Evolutionary conservation across 2,329 filamentous ascomycete species (phyloP).

Genomic region (Hypoxylon sp.): DNA sequence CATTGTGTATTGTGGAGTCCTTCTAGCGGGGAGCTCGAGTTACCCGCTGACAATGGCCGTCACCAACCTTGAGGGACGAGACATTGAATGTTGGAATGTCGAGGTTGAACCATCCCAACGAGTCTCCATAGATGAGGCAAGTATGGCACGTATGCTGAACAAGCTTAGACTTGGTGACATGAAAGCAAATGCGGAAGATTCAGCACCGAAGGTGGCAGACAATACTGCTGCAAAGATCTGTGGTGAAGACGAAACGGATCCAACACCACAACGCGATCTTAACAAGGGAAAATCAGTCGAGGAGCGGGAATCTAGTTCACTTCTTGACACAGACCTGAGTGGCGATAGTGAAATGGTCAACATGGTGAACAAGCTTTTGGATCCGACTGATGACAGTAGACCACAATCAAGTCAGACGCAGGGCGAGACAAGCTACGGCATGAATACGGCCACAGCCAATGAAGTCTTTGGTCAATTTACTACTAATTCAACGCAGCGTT

Average conservation of each 20-base stretch:
- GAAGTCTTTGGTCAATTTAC: constrained; percentile 62
- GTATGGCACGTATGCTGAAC: constrained; percentile 44
- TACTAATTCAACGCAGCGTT: constrained; percentile 52
- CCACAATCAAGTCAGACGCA: constrained; percentile 49
- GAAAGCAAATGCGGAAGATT: constrained; percentile 27
- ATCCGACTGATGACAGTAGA: constrained; percentile 48
- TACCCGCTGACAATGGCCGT: constrained; percentile 56
- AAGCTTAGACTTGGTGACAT: constrained; percentile 44
- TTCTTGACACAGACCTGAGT: constrained; percentile 46
- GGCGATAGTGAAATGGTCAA: constrained; percentile 59
- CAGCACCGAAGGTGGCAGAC: constrained; percentile 13
- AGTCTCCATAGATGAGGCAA: constrained; percentile 39
- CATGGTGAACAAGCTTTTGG: constrained; percentile 56
- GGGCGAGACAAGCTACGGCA: constrained; percentile 66
- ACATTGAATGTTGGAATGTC: constrained; percentile 48
- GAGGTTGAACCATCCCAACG: constrained; percentile 39
- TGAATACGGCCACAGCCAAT: constrained; percentile 66
- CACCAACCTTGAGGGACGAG: constrained; percentile 36
- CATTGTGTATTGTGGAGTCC: constrained; percentile 63
- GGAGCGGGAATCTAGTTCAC: constrained; percentile 27
- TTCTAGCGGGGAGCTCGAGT: constrained; percentile 58
- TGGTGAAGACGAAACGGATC: neutral
- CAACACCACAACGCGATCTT: neutral
- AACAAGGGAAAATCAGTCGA: constrained; percentile 40
- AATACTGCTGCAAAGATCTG: neutral